Base-by-base conservation (phyloP, 1,284 basidiomycete genomes). In the Tetrapyrgos nigripes region DNA sequence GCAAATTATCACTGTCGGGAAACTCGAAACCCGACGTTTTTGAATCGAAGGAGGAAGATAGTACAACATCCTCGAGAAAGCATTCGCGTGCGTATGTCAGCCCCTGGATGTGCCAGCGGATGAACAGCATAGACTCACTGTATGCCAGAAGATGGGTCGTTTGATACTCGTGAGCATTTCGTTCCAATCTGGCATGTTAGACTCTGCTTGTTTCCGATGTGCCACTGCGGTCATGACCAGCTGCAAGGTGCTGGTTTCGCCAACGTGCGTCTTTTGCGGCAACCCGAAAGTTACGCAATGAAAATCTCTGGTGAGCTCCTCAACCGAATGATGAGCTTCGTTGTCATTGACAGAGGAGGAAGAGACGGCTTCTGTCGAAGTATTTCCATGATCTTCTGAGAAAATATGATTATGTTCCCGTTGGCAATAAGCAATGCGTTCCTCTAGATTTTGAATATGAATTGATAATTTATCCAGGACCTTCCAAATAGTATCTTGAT, bases 401-500 rank as follows among this genome's bases (percentile, higher is more conserved):
- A 50, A 31, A 17, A 31, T 29, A n/a, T 40, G 37, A 40, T 40
- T 40, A 40, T 50, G 48, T 10, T 50, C 48, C 8, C 27, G 8
- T 28, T 26, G 48, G 27, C 27, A 50, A 10, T 29, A 27, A 9
- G 3, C 48, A 9, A 50, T 5, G 8, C 5, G 14, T 31, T 50
- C 11, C 21, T 50, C 26, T n/a, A 28, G 26, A 21, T 6, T 29
- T 50, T 29, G 11, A 17, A 31, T 3, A 26, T 50, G 48, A 29
- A 29, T 50, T 13, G 48, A 11, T 4, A 50, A 17, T 50, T 50
- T 50, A 4, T 9, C 31, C 27, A 50, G 26, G 9, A 50, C 29
- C 24, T 50, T 50, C 48, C 48, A 50, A 26, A 50, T n/a, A 5
- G 27, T 29, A 29, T 50, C 48, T 50, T 29, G 9, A 27, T 50